Evolutionary conservation across 257 asterid species (phyloP).

Genomic region (Haberlea rhodopensis): DNA sequence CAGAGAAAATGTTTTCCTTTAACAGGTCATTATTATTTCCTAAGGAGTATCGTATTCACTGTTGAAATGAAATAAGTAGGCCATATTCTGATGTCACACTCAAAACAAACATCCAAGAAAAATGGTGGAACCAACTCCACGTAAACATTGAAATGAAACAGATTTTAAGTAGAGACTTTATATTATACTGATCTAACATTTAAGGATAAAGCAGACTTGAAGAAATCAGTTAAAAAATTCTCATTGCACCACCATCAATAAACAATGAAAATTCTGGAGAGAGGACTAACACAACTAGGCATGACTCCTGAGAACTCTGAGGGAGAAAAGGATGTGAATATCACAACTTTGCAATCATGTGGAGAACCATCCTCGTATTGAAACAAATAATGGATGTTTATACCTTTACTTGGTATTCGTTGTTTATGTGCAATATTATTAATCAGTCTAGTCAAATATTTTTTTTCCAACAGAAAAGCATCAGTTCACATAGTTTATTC

Average conservation of each 20-base stretch:
- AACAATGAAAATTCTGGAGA: background rate
- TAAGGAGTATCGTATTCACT: background rate
- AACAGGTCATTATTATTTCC: conserved; percentile 5
- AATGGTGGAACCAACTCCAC: background rate
- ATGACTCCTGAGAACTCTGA: background rate
- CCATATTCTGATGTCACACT: background rate
- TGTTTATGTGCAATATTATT: background rate
- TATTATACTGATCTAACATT: background rate
- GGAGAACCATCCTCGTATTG: background rate
- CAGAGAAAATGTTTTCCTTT: background rate
- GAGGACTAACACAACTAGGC: background rate
- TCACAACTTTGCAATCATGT: background rate
- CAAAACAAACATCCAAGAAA: background rate
- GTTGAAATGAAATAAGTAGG: conserved; percentile 9
- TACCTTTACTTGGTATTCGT: background rate
- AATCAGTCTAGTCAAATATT: background rate
- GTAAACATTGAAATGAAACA: conserved; percentile 4
- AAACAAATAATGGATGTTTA: background rate
- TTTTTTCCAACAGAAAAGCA: conserved; percentile 7
- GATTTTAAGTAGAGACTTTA: background rate
- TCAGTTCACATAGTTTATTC: background rate
- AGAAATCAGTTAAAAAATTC: background rate
- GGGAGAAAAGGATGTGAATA: background rate
- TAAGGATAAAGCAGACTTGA: background rate
- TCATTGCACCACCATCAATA: background rate